Conservation (phyloP, 345 rosid genomes). For the Populus deltoides region DNA sequence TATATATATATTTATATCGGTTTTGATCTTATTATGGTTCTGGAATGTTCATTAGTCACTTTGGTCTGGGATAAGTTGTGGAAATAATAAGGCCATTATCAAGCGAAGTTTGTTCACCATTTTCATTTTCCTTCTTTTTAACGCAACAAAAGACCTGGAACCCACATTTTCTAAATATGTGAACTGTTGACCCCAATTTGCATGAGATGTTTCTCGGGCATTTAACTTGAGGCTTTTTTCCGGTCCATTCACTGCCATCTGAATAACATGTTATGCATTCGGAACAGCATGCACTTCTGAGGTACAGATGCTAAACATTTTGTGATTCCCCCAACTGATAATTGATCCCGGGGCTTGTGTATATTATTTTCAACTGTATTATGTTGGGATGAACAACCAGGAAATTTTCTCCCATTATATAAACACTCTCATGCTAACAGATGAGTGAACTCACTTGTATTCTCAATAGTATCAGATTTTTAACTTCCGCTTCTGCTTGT, state of each 20-base stretch:
- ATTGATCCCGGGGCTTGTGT: neutral
- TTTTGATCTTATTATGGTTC: too few relatives aligned
- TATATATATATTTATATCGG: too few relatives aligned
- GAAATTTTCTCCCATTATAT: too few relatives aligned
- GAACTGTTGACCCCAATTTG: neutral
- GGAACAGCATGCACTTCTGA: neutral
- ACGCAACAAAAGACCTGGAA: neutral
- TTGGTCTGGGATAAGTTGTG: too few relatives aligned
- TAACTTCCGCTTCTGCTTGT: conserved; percentile 11
- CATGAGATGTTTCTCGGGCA: neutral
- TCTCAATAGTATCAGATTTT: neutral
- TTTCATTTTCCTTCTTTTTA: neutral
- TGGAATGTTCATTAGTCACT: too few relatives aligned
- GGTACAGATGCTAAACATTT: neutral
- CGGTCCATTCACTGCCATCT: too few relatives aligned
- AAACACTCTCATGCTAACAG: too few relatives aligned
- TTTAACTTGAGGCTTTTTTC: neutral
- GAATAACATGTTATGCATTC: too few relatives aligned
- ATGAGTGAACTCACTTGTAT: too few relatives aligned
- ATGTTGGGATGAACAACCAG: too few relatives aligned
- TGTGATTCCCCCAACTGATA: neutral
- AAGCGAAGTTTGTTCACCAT: neutral
- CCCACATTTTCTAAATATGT: neutral
- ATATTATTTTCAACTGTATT: neutral
- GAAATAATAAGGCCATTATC: neutral